Evolutionary conservation across 1,284 basidiomycete species (phyloP), one percentile per base, ranked within the genome.

Genomic region (Apiotrichum brassicae): DNA sequence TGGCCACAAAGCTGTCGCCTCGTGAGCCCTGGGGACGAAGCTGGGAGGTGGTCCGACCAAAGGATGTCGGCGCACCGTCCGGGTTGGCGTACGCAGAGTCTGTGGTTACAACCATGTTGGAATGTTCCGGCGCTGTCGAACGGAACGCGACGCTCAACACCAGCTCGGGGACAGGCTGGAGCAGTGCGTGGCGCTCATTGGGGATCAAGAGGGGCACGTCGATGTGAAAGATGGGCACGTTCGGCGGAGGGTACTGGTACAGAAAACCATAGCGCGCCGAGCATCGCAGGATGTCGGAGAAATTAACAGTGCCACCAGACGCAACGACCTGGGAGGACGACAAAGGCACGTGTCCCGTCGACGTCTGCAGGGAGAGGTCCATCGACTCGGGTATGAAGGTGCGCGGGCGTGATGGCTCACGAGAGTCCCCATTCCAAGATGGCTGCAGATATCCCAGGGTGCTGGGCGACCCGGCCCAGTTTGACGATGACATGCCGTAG

Each of bases 251-350:
- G 20, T 52, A 44, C 37, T 30, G 18, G 19, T 44, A 48, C 7
- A 58, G 43, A 48, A 58, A 58, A 3, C 49, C 49, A 20, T 58
- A 58, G 6, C 56, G 39, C 3, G 34, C 19, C 19, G 43, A 12
- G 40, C 40, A 52, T 35, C 41, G 41, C 19, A 44, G 40, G n/a
- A 54, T 40, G 1, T 35, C 33, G 6, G 19, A 7, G 6, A 44
- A 16, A n/a, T 20, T 14, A 8, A 54, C 38, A 3, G 50, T 40
- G 7, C 23, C 32, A 2, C 25, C 39, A 19, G 36, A 32, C 7
- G 30, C 22, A 6, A 54, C 32, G 4, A 44, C 24, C 7, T 52
- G 46, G 9, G 36, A 33, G n/a, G 47, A 18, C 14, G 53, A 35
- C 3, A 58, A 37, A 8, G 49, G 23, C 4, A 49, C 19, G 4